Evolutionary conservation across 2,329 filamentous ascomycete species (phyloP).

Genomic region (Xylariaceae sp.): DNA sequence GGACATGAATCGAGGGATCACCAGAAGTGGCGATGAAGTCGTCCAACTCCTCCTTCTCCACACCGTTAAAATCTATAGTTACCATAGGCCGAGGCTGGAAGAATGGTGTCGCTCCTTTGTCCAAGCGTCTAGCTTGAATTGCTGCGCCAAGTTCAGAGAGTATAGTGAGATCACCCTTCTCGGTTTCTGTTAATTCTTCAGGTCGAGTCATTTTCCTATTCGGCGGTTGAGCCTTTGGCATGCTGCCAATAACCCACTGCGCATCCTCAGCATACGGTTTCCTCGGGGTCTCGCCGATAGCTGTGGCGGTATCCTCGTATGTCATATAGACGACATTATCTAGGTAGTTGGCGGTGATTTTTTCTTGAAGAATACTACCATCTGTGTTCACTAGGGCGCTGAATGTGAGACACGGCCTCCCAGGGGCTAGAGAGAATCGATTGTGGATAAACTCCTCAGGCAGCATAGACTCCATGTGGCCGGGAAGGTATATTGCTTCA

Average conservation of each 20-base stretch:
- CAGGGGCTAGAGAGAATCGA: slow-evolving; percentile 51
- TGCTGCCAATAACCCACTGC: slow-evolving; percentile 32
- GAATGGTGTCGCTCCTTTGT: slow-evolving; percentile 47
- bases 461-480: slow-evolving; percentile 57
- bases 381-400: slow-evolving; percentile 52
- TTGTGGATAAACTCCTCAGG: slow-evolving; percentile 45
- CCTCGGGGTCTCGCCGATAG: slow-evolving; percentile 38
- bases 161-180: slow-evolving; percentile 44
- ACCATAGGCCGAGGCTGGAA: slow-evolving; percentile 44
- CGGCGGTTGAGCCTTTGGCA: slow-evolving; percentile 25
- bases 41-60: slow-evolving; percentile 24
- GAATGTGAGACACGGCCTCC: slow-evolving; percentile 56
- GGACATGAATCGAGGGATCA: slow-evolving; percentile 49
- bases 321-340: slow-evolving; percentile 55
- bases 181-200: slow-evolving; percentile 39
- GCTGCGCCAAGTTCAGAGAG: slow-evolving; percentile 47
- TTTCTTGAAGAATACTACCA: slow-evolving; percentile 52
- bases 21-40: slow-evolving; percentile 37
- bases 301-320: slow-evolving; percentile 45
- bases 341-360: slow-evolving; percentile 52
- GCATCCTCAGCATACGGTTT: slow-evolving; percentile 24
- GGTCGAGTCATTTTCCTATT: slow-evolving; percentile 43
- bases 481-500: slow-evolving; percentile 57
- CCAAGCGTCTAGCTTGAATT: slow-evolving; percentile 41
- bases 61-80: slow-evolving; percentile 41